phyloP scores from a whole-genome alignment of 768 basidiomycete species.

The Tricholoma furcatifolium region DNA sequence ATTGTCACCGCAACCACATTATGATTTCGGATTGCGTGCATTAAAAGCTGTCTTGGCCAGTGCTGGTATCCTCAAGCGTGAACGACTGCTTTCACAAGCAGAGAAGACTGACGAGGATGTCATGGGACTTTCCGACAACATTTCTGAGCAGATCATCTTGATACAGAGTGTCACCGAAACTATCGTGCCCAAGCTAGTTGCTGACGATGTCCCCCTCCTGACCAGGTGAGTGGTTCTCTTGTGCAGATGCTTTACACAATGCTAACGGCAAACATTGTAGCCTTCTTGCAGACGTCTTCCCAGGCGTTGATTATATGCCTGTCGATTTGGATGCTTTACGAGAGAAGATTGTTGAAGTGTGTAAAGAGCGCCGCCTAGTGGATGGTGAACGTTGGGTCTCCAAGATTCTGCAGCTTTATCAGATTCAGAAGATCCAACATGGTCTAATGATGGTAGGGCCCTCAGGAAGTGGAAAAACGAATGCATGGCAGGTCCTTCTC shows the following conservation, averaged over 20 bases:
- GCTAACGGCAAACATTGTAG: slow-evolving; percentile 37
- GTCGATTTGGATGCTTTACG: slow-evolving; percentile 85
- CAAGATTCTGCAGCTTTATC: slow-evolving; percentile 97
- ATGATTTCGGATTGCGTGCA: slow-evolving; percentile 97
- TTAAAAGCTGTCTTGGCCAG: slow-evolving; percentile 95
- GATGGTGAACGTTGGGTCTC: slow-evolving; percentile 87
- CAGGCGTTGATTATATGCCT: slow-evolving; percentile 88
- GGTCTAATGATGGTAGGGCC: slow-evolving; percentile 99
- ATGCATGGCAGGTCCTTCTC: slow-evolving; percentile 94
- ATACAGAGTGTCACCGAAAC: slow-evolving; percentile 99
- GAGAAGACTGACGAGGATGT: slow-evolving; percentile 41
- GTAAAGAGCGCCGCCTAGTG: slow-evolving; percentile 81
- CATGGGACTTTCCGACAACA: slow-evolving; percentile 61
- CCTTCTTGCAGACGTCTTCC: slow-evolving; percentile 95
- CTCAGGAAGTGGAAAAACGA: slow-evolving; percentile 94
- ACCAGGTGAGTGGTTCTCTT: slow-evolving; percentile 63
- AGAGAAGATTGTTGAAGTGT: slow-evolving; percentile 85
- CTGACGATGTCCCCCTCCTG: slow-evolving; percentile 92
- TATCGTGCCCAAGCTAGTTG: slow-evolving; percentile 96
- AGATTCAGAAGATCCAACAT: slow-evolving; percentile 99
- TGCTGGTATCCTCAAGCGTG: slow-evolving; percentile 96
- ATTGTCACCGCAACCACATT: slow-evolving; percentile 95
- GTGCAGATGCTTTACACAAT: background rate
- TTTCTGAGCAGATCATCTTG: slow-evolving; percentile 92
- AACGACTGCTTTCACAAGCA: slow-evolving; percentile 62